Evolutionary conservation across 2,329 filamentous ascomycete genomes (phyloP).

Genomic region (Trichoderma sp.): DNA sequence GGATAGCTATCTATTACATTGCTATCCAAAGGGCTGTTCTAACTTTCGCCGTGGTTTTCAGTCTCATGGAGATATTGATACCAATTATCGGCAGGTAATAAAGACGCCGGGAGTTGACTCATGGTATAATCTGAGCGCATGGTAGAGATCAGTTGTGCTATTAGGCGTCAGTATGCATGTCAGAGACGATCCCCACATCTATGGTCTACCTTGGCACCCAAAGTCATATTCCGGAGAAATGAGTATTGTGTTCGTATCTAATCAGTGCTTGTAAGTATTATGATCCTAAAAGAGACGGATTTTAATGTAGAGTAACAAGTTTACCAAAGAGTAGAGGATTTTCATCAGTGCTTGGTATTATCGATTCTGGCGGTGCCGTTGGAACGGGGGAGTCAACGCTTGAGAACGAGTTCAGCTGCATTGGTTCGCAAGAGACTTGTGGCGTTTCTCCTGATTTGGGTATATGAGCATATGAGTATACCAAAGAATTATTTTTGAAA

Average conservation of each 20-base stretch:
- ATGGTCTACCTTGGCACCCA: not conserved
- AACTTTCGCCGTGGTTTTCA: not conserved
- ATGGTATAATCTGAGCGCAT: not conserved
- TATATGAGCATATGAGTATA: not conserved
- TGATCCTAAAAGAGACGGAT: not conserved
- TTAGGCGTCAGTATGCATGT: not conserved
- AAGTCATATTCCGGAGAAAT: not conserved
- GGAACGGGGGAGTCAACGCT: not conserved
- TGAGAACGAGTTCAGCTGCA: not conserved
- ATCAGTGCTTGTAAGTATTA: not conserved
- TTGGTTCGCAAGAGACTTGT: not conserved
- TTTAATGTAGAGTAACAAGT: not conserved
- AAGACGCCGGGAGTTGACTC: not conserved
- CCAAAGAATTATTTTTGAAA: not conserved
- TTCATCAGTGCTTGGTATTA: not conserved
- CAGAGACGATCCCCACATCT: not conserved
- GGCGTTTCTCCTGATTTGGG: not conserved
- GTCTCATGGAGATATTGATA: not conserved
- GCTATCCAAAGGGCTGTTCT: not conserved
- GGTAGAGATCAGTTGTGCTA: not conserved
- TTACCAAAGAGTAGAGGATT: not conserved
- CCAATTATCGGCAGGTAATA: not conserved
- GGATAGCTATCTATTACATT: not conserved
- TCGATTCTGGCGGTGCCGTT: not conserved
- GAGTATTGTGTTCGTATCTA: not conserved